These are phyloP conservation scores for Batkoa obscura DNA, from an alignment of 371 early-diverging fungal genomes.

Conservation along the genomic window DNA sequence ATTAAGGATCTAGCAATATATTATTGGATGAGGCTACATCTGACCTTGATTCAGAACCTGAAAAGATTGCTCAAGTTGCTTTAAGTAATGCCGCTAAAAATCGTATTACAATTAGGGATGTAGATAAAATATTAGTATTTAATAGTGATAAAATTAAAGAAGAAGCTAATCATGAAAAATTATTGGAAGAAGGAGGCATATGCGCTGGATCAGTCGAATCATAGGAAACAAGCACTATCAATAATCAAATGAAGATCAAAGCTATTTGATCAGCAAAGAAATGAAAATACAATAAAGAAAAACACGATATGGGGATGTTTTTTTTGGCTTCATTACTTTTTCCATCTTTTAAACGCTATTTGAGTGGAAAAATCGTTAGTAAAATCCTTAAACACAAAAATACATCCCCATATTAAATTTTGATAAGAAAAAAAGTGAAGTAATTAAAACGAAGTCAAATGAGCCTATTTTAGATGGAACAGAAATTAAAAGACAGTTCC, in stretches of 20 bases:
- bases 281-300: background rate
- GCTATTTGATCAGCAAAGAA: background rate
- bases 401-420: background rate
- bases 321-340: too few species aligned
- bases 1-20: constrained; percentile 40
- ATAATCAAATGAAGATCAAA: background rate
- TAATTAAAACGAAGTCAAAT: too few species aligned
- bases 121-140: constrained; percentile 69
- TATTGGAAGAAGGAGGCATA: constrained; percentile 21
- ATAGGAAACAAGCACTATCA: constrained; percentile 7
- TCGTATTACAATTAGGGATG: constrained; percentile 64
- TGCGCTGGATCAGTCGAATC: constrained; percentile 21
- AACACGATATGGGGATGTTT: too few species aligned
- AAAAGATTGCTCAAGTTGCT: constrained; percentile 55
- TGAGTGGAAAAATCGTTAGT: too few species aligned
- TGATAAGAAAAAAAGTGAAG: background rate
- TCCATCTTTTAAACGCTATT: too few species aligned
- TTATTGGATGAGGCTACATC: constrained; percentile 43
- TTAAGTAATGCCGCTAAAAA: constrained; percentile 49
- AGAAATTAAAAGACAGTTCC: constrained; percentile 8
- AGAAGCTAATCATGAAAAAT: constrained; percentile 41
- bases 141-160: constrained; percentile 46
- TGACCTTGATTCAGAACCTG: constrained; percentile 29
- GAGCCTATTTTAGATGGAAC: too few species aligned
- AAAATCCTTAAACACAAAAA: too few species aligned